Base-by-base conservation (phyloP, 148 eudicot species). In the Chenopodium suecicum region DNA sequence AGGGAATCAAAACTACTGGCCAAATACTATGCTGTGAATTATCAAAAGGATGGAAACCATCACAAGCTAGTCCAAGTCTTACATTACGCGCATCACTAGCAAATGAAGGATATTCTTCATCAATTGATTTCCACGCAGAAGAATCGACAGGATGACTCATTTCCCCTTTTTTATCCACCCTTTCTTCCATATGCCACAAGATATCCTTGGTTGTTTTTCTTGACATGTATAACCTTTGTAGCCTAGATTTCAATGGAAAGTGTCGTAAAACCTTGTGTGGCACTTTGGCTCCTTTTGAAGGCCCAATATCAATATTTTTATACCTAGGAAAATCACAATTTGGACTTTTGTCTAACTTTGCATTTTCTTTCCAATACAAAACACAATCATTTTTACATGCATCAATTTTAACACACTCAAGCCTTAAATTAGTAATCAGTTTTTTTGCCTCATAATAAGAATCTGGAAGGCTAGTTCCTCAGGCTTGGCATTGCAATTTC, bases 91-190 rank as follows among this genome's bases (percentile, higher is more conserved):
- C 64, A 27, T 87, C 87, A 44, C 1, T 0, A 34, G 88, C 25
- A 71, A 88, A 88, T 9, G 54, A 29, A 0, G 5, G 22, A 79
- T 81, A 22, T 27, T 63, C 34, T 13, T 37, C 10, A 47, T 81
- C 83, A 78, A 81, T 78, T 14, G 70, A 71, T 29, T 79, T 81
- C 86, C 85, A 85, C 1, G 78, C 81, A n/a, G 2, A 0, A 0
- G 63, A 75, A 44, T 88, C 88, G 7, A 50, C 74, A 6, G 81
- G 85, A 74, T 88, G 86, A 6, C 85, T 54, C 74, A 83, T 66
- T 12, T 60, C 23, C n/a, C 64, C 83, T 29, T 29, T 29, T 29
- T 83, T 78, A 63, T 37, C 63, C 3, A 25, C 41, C 37, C 77
- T 75, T 41, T 70, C 79, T 14, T 63, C 79, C 0, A 37, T 56